Conservation (phyloP, 352 stramenopile genomes). For the Blastocystis sp. region DNA sequence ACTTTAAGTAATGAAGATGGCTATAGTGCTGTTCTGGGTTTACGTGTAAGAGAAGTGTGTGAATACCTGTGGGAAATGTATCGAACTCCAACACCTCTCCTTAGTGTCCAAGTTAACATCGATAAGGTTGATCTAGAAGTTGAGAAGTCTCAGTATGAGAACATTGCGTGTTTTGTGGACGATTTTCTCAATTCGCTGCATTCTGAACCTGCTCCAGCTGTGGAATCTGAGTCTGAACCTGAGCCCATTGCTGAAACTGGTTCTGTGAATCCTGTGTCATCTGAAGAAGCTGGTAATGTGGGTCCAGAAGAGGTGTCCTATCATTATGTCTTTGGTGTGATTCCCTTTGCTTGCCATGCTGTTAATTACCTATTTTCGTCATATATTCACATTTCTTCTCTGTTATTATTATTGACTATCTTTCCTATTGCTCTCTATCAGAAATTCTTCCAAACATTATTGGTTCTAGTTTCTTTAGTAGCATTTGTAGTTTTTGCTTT, state of each 20-base stretch:
- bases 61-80: neutral
- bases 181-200: slow-evolving; percentile 37
- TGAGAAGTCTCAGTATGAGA: slow-evolving; percentile 59
- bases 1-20: neutral
- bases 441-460: slow-evolving; percentile 15
- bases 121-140: slow-evolving; percentile 51
- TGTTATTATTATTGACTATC: neutral
- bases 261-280: neutral
- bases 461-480: neutral
- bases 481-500: neutral
- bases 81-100: neutral
- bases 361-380: slow-evolving; percentile 43
- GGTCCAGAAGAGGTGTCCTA: neutral
- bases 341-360: slow-evolving; percentile 6
- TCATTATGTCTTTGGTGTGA: slow-evolving; percentile 30
- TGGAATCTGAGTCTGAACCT: neutral
- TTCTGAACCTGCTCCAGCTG: neutral
- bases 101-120: slow-evolving; percentile 10
- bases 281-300: neutral
- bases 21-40: neutral
- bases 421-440: slow-evolving; percentile 17
- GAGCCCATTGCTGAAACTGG: neutral
- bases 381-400: neutral
- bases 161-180: slow-evolving; percentile 32
- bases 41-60: slow-evolving; percentile 8